Evolutionary conservation across 306 rosid genomes (phyloP).

Genomic region (Vachellia collinsii): DNA sequence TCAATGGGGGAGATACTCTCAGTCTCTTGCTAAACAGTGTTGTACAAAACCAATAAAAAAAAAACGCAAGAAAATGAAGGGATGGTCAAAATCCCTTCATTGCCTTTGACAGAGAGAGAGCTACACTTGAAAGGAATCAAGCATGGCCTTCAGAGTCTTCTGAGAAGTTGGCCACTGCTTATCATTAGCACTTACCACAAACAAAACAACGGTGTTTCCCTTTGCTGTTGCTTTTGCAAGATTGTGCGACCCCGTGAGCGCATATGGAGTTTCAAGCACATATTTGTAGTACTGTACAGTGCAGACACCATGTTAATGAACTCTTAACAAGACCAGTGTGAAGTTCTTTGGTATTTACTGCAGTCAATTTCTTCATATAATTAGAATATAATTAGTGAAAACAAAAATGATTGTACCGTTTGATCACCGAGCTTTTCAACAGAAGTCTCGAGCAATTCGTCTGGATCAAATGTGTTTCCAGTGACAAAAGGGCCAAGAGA

Average conservation of each 20-base stretch:
- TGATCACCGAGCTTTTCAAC: slow-evolving; percentile 83
- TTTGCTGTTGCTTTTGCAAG: slow-evolving; percentile 98
- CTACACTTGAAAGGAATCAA: slow-evolving; percentile 84
- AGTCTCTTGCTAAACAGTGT: slow-evolving; percentile 27
- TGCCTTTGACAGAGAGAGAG: slow-evolving; percentile 39
- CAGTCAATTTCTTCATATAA: slow-evolving; percentile 10
- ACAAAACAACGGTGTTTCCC: slow-evolving; percentile 88
- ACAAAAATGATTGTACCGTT: slow-evolving; percentile 55
- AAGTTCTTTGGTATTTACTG: not conserved
- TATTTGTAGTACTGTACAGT: slow-evolving; percentile 91
- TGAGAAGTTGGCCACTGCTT: slow-evolving; percentile 85
- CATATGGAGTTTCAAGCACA: slow-evolving; percentile 86
- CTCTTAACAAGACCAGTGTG: slow-evolving; percentile 19
- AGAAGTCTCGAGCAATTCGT: slow-evolving; percentile 79
- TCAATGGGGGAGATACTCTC: slow-evolving; percentile 4
- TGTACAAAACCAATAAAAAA: slow-evolving; percentile 15
- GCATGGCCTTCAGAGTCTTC: slow-evolving; percentile 76
- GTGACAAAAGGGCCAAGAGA: slow-evolving; percentile 97
- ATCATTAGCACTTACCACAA: slow-evolving; percentile 91
- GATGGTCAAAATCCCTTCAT: slow-evolving; percentile 28
- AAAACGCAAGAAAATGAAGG: slow-evolving; percentile 24
- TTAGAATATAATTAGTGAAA: not conserved
- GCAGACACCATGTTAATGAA: slow-evolving; percentile 38
- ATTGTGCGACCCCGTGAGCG: slow-evolving; percentile 92
- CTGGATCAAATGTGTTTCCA: slow-evolving; percentile 82